Percentiles rank a stretch among this genome's conserved stretches.
These are phyloP conservation scores for Crepidotus variabilis DNA, from an alignment of 768 basidiomycete species.

Conservation along the genomic window DNA sequence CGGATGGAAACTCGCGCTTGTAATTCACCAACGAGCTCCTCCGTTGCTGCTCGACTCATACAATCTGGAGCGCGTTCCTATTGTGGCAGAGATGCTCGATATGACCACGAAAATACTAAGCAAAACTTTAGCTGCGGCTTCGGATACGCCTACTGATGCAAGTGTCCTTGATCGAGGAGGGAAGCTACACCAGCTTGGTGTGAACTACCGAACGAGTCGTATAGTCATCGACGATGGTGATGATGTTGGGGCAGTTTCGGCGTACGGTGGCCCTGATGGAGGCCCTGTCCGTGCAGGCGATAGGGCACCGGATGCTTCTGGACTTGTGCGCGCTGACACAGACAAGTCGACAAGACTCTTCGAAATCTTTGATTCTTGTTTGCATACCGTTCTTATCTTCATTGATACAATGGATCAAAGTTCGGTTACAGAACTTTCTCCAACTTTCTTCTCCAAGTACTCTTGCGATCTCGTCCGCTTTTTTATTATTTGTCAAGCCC, in stretches of 20 bases:
- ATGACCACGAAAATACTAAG: conserved; percentile 23
- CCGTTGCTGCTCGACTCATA: conserved; percentile 24
- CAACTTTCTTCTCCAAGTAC: background rate
- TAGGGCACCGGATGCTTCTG: conserved; percentile 42
- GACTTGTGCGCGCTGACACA: conserved; percentile 5
- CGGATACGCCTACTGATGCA: conserved; percentile 13
- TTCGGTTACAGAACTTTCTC: conserved; percentile 6
- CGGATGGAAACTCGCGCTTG: conserved; percentile 29
- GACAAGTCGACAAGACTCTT: conserved; percentile 16
- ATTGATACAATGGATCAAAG: conserved; percentile 6
- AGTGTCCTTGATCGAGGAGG: conserved; percentile 16
- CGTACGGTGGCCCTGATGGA: conserved; percentile 24
- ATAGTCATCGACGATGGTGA: conserved; percentile 39
- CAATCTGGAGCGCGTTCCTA: conserved; percentile 28
- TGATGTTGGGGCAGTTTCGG: conserved; percentile 13
- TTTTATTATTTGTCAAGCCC: conserved; percentile 14
- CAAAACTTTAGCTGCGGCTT: conserved; percentile 6
- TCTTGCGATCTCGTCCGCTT: conserved; percentile 4
- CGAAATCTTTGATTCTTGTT: conserved; percentile 22
- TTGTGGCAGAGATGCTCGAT: conserved; percentile 33
- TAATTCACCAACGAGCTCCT: conserved; percentile 18
- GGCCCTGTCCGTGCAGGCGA: conserved; percentile 34
- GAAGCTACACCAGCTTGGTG: conserved; percentile 34
- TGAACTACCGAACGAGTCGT: conserved; percentile 51
- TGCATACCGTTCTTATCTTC: conserved; percentile 33